A percentile compares a stretch with the other conserved stretches of the same genome.
These are phyloP conservation scores for Iberis amara DNA, from an alignment of 441 rosid genomes.

Conservation along the genomic window DNA sequence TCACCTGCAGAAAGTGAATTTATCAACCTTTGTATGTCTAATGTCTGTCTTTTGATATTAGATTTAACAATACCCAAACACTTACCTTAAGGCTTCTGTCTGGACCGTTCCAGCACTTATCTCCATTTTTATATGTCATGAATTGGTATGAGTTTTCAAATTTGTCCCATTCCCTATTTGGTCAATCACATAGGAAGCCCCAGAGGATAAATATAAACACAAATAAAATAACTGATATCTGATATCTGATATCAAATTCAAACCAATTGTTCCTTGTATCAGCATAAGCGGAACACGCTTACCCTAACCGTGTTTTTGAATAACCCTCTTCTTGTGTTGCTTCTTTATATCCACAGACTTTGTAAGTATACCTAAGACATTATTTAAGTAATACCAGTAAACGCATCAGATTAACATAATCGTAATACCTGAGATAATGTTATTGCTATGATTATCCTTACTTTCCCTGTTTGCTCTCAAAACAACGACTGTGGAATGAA, in stretches of 20 bases:
- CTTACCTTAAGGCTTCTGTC: conserved; percentile 84
- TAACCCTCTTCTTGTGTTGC: conserved; percentile 85
- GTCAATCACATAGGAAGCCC: conserved; percentile 1
- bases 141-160: conserved; percentile 59
- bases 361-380: conserved; percentile 73
- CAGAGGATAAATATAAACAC: conserved; percentile 1
- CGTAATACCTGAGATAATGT: no score
- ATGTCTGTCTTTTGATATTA: no score
- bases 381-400: conserved; percentile 1
- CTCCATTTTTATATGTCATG: conserved; percentile 79
- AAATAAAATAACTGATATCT: not conserved
- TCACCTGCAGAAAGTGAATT: no score
- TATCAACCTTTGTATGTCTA: no score
- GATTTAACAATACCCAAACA: no score
- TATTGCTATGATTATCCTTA: conserved; percentile 28
- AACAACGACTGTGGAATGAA: conserved; percentile 70
- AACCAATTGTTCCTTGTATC: not conserved
- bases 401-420: conserved; percentile 17
- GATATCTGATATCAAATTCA: conserved; percentile 9
- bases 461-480: conserved; percentile 92
- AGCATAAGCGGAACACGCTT: no score
- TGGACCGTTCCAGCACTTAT: conserved; percentile 95
- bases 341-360: conserved; percentile 80
- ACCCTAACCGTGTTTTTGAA: conserved; percentile 70
- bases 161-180: conserved; percentile 72